Conservation (phyloP, 805 yeast species). For the Candida easanensis region DNA sequence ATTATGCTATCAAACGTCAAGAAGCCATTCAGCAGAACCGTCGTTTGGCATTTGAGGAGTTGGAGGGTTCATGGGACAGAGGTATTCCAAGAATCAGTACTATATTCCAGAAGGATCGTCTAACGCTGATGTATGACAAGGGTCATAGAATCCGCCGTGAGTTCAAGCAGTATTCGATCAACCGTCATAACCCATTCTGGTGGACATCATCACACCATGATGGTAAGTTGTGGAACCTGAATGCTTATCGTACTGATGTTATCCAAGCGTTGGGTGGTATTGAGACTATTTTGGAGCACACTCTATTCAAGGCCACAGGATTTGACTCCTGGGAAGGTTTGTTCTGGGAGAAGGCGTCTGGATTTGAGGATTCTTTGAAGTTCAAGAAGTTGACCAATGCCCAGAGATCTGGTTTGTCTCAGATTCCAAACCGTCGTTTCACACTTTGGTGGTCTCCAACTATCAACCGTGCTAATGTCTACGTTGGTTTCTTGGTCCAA, state of each 20-base stretch:
- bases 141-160: constrained; percentile 85
- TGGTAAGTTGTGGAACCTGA: constrained; percentile 92
- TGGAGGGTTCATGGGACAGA: constrained; percentile 94
- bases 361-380: constrained; percentile 94
- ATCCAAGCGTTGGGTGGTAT: constrained; percentile 97
- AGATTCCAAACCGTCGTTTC: constrained; percentile 95
- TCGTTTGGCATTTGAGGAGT: constrained; percentile 84
- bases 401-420: constrained; percentile 94
- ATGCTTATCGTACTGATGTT: constrained; percentile 91
- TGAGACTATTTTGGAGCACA: constrained; percentile 92
- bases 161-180: constrained; percentile 68
- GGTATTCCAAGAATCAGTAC: constrained; percentile 97
- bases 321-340: constrained; percentile 98
- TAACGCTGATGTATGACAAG: constrained; percentile 89
- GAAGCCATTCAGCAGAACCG: constrained; percentile 86
- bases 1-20: constrained; percentile 83
- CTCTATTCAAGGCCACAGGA: constrained; percentile 94
- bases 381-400: constrained; percentile 95
- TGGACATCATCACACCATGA: constrained; percentile 94
- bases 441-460: constrained; percentile 99
- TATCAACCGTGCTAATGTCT: constrained; percentile 94
- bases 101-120: constrained; percentile 90
- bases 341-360: constrained; percentile 97
- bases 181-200: constrained; percentile 88
- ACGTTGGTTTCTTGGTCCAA: constrained; percentile 96